Evolutionary conservation across 768 basidiomycete species (phyloP), one percentile per base, ranked within the genome.

Genomic region (Lactarius trivialis): DNA sequence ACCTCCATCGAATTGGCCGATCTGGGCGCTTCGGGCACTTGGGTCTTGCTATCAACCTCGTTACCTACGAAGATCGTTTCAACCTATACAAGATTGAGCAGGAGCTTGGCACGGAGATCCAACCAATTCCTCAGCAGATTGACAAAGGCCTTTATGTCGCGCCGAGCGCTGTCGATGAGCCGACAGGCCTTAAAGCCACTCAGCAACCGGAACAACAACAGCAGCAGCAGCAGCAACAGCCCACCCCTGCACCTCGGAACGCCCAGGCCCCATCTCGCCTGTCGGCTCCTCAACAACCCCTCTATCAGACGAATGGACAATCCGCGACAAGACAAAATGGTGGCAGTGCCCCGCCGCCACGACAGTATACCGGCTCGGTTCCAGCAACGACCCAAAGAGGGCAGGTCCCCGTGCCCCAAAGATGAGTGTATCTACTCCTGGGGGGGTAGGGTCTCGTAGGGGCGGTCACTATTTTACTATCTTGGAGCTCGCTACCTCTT

Each of bases 81-180:
- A 96, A 97, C 76, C 80, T 98, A 60, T 98, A 98, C 76, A 88
- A 90, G 71, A 98, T 99, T 70, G 97, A 98, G 74, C 94, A 97
- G 75, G 97, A 99, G 75, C 82, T 99, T 36, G 97, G 96, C 12
- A 98, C 96, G 41, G 96, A 99, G 77, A 98, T 99, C 68, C 88
- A 91, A 70, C 89, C 96, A 14, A 98, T 98, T 70, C 96, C 96
- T 7, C 86, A 88, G 72, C 79, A 72, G 30, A 98, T 99, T 70
- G 97, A 98, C 73, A 87, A 89, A 67, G 86, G 86, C 5, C 76
- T 99, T 61, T 98, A 99, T 74, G 96, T 99, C 59, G 89, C 94
- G 9, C 96, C 94, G 0, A 76, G 79, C 56, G 73, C 77, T 1
- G 55, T 65, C 7, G 75, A 77, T 43, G 79, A 81, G 55, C 71